Evolutionary conservation across 257 asterid species (phyloP), one percentile per base, ranked within the genome.

Genomic region (Fraxinus anomala): DNA sequence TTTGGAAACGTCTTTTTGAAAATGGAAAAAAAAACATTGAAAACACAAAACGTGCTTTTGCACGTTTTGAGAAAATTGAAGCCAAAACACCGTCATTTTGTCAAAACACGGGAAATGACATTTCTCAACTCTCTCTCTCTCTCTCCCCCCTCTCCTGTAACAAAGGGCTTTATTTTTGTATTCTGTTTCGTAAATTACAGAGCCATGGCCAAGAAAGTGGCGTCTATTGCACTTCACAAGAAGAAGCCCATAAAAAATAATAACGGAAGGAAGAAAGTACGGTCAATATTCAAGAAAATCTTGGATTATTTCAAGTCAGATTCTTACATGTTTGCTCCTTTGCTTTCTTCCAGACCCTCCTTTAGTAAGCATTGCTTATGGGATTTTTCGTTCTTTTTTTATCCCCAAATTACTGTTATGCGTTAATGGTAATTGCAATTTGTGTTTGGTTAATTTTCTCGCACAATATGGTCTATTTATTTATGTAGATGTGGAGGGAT

Each of bases 291-390:
- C 68, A 24, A 11, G 34, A 63, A 10, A 23, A 23, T 63, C 17
- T 63, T 24, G 34, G 68, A 63, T 12, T 63, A 63, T 63, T 21
- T 63, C 13, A 63, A 63, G 14, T 23, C 68, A 23, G 68, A 63
- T 23, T 63, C 68, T 16, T 63, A 63, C 68, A 21, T 63, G 68
- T 63, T 63, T 63, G 68, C 68, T 24, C 68, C 68, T 24, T 63
- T 63, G 34, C 33, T 63, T 63, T 63, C 33, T 23, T 11, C 33
- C 33, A 10, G 19, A 24, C 2, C 68, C 31, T 21, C 19, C 34
- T 63, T 63, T 16, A 24, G 68, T 63, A 63, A 63, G 68, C 24
- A 63, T 33, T 19, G 63, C 0, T 16, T 51, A 17, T 51, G 63
- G 21, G 63, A 4, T 44, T 44, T 2, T 44, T 13, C 54, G 54